Conservation (phyloP, 1,284 basidiomycete species). For the Volvariella surrecta region DNA sequence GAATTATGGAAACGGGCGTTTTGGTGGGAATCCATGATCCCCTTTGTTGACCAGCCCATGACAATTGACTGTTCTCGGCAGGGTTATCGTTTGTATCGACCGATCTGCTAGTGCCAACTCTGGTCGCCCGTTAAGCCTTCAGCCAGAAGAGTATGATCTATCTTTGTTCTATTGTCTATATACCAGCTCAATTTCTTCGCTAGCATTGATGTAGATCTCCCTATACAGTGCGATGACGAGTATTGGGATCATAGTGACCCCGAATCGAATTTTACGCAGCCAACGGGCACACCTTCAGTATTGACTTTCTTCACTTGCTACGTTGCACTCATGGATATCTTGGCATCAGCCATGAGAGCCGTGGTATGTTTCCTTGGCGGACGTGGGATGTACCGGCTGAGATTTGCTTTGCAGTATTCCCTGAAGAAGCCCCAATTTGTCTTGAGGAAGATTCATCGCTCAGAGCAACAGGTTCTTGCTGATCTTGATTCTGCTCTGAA, state of each 20-base stretch:
- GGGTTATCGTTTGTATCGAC: slow-evolving; percentile 41
- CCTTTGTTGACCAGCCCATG: background rate
- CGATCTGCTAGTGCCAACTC: slow-evolving; percentile 44
- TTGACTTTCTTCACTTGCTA: slow-evolving; percentile 50
- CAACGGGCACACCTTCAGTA: slow-evolving; percentile 39
- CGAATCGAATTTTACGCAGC: slow-evolving; percentile 38
- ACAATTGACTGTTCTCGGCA: slow-evolving; percentile 12
- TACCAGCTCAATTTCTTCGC: background rate
- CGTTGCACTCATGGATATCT: slow-evolving; percentile 53
- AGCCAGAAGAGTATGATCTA: slow-evolving; percentile 48
- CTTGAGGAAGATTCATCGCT: slow-evolving; percentile 13
- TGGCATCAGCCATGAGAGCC: slow-evolving; percentile 51
- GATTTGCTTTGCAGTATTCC: background rate
- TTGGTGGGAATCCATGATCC: slow-evolving; percentile 27
- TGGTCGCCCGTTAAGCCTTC: slow-evolving; percentile 57
- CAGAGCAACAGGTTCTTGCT: slow-evolving; percentile 49
- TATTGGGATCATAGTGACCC: slow-evolving; percentile 48
- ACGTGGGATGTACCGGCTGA: background rate
- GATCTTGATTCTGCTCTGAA: slow-evolving; percentile 62
- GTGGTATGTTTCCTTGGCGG: slow-evolving; percentile 32
- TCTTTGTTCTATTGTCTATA: background rate
- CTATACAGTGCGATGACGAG: slow-evolving; percentile 65
- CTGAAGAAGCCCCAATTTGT: background rate
- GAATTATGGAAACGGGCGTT: slow-evolving; percentile 69
- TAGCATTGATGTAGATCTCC: slow-evolving; percentile 60